These are phyloP conservation scores for Leccinum longicurvipes DNA, from an alignment of 768 basidiomycete species.

Conservation along the genomic window DNA sequence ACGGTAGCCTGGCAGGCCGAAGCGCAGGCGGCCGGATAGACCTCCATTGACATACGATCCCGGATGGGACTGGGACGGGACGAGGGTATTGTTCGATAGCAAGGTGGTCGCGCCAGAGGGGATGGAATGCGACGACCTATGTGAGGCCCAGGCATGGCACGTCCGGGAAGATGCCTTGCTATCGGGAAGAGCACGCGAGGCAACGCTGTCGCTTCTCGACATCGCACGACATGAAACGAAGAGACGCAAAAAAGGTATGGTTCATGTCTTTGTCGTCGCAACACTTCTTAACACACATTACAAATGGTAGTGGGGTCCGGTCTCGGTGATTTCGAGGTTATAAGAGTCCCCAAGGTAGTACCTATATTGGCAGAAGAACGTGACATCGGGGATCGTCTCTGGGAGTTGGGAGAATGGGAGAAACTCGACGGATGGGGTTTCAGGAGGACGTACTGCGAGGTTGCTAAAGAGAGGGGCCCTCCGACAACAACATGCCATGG, in stretches of 20 bases:
- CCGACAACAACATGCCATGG: neutral
- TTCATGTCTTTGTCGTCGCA: neutral
- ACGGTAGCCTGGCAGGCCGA: conserved; percentile 16
- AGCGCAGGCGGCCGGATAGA: conserved; percentile 6
- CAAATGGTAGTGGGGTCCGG: conserved; percentile 8
- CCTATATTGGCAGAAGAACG: conserved; percentile 11
- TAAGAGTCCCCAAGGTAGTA: conserved; percentile 19
- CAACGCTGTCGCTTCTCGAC: conserved; percentile 9
- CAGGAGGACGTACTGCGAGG: conserved; percentile 25
- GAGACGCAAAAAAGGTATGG: conserved; percentile 15
- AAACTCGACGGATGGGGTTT: conserved; percentile 13
- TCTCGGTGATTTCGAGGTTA: conserved; percentile 22
- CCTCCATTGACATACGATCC: conserved; percentile 14
- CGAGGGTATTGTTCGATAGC: conserved; percentile 5
- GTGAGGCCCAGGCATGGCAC: neutral
- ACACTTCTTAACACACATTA: neutral
- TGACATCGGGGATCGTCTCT: neutral
- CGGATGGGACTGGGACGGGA: conserved; percentile 27
- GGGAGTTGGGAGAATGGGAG: conserved; percentile 20
- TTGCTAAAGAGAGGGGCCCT: conserved; percentile 6
- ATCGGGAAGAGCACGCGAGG: neutral
- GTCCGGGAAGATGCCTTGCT: neutral
- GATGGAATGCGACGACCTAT: neutral
- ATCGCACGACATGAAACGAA: conserved; percentile 4
- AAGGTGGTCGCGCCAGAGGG: neutral